Conservation (phyloP, 371 early-diverging fungal genomes). For the Smittium mucronatum region DNA sequence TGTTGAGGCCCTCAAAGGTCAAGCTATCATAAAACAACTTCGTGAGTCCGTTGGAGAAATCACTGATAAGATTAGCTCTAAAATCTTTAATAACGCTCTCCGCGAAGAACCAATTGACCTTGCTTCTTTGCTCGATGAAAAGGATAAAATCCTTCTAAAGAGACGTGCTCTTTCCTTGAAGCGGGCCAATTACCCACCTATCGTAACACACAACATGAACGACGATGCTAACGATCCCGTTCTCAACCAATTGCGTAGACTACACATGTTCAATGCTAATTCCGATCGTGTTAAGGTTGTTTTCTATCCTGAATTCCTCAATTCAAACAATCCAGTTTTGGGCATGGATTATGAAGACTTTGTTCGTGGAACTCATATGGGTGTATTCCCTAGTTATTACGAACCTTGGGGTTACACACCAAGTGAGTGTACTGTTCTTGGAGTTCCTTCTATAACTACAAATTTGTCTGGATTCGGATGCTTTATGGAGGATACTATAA, state of each 20-base stretch:
- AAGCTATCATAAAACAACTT: slow-evolving; percentile 90
- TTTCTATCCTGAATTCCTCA: slow-evolving; percentile 94
- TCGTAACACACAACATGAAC: slow-evolving; percentile 93
- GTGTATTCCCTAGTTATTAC: slow-evolving; percentile 92
- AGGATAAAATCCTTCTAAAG: slow-evolving; percentile 79
- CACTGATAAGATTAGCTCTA: slow-evolving; percentile 63
- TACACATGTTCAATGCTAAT: slow-evolving; percentile 75
- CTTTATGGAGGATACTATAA: slow-evolving; percentile 92
- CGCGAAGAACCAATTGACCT: slow-evolving; percentile 29
- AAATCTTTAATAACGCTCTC: slow-evolving; percentile 71
- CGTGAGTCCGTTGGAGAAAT: slow-evolving; percentile 80
- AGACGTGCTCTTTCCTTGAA: slow-evolving; percentile 84
- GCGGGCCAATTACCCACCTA: slow-evolving; percentile 74
- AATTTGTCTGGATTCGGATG: slow-evolving; percentile 97
- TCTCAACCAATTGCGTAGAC: slow-evolving; percentile 64
- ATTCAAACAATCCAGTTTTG: slow-evolving; percentile 82
- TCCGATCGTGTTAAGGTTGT: slow-evolving; percentile 88
- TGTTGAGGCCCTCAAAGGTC: slow-evolving; percentile 90
- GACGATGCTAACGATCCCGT: slow-evolving; percentile 79
- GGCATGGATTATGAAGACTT: slow-evolving; percentile 94
- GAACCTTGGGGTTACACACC: slow-evolving; percentile 96
- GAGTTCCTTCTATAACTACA: slow-evolving; percentile 89
- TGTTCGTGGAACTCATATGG: slow-evolving; percentile 90
- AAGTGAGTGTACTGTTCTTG: slow-evolving; percentile 96
- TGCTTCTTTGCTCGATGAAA: slow-evolving; percentile 55